These are phyloP conservation scores for Dunaliella sp. DNA, from an alignment of 139 green algal genomes.

Conservation along the genomic window DNA sequence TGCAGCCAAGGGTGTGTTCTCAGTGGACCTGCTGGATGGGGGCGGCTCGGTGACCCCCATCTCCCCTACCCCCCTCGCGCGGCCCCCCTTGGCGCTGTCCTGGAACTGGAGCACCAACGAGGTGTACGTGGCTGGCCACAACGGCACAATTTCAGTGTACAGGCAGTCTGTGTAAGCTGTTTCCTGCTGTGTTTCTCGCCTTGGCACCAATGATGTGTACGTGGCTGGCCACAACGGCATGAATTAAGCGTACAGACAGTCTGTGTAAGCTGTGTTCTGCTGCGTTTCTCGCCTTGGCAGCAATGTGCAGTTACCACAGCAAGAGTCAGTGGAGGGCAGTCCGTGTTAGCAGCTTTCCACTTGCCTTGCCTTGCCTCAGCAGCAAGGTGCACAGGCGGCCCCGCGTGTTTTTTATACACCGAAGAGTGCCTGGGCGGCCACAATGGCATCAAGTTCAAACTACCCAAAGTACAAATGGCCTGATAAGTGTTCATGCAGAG, in stretches of 20 bases:
- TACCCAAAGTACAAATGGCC: too few species aligned
- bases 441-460: not conserved
- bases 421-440: not conserved
- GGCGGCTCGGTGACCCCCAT: not conserved
- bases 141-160: slow-evolving; percentile 25
- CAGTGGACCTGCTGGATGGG: slow-evolving; percentile 29
- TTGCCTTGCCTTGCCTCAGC: too few species aligned
- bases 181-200: not conserved
- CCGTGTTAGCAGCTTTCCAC: not conserved
- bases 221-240: not conserved
- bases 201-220: not conserved
- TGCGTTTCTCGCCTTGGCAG: not conserved
- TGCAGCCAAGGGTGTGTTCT: slow-evolving; percentile 14
- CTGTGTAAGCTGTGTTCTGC: not conserved
- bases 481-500: too few species aligned
- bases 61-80: not conserved
- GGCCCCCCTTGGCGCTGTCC: slow-evolving; percentile 5
- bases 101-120: slow-evolving; percentile 32
- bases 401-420: too few species aligned
- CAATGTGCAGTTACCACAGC: not conserved
- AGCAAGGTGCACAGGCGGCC: too few species aligned
- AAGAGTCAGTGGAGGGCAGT: too few species aligned
- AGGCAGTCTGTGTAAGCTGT: not conserved
- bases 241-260: slow-evolving; percentile 15
- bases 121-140: slow-evolving; percentile 22